phyloP scores from a whole-genome alignment of 768 basidiomycete species.

The Phylloporus sp. region DNA sequence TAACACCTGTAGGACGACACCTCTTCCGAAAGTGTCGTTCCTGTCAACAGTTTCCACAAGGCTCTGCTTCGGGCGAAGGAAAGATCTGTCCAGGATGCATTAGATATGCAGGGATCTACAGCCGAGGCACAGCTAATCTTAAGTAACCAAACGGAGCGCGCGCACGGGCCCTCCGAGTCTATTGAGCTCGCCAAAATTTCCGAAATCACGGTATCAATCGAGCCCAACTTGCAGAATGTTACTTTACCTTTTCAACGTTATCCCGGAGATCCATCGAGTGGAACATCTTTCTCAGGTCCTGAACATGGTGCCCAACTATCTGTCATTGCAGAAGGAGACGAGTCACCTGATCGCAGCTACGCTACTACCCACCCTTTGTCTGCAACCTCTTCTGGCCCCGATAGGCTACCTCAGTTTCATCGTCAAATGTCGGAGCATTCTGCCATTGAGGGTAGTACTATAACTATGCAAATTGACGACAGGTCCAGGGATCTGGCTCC shows the following conservation, averaged over 20 bases:
- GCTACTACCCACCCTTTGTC: constrained; percentile 1
- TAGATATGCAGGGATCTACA: neutral
- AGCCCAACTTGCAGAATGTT: constrained; percentile 1
- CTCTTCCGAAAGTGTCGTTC: constrained; percentile 37
- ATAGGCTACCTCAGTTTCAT: neutral
- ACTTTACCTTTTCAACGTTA: neutral
- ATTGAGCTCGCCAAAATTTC: constrained; percentile 6
- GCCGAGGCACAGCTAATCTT: neutral
- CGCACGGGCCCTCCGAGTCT: neutral
- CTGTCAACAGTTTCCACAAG: constrained; percentile 47
- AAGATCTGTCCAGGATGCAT: constrained; percentile 7
- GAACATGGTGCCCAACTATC: constrained; percentile 49
- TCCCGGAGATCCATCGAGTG: neutral
- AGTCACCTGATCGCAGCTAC: constrained; percentile 42
- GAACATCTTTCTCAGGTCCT: constrained; percentile 19
- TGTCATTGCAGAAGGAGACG: constrained; percentile 70
- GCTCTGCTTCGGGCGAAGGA: constrained; percentile 38
- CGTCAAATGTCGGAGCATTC: neutral
- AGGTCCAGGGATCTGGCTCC: constrained; percentile 13
- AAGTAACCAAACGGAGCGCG: neutral
- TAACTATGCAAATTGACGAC: neutral
- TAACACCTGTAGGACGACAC: constrained; percentile 31
- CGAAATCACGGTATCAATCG: constrained; percentile 3
- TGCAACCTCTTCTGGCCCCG: neutral
- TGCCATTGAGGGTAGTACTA: neutral